These are phyloP conservation scores for Ettlia oleoabundans DNA, from an alignment of 139 green algal genomes.

Conservation along the genomic window DNA sequence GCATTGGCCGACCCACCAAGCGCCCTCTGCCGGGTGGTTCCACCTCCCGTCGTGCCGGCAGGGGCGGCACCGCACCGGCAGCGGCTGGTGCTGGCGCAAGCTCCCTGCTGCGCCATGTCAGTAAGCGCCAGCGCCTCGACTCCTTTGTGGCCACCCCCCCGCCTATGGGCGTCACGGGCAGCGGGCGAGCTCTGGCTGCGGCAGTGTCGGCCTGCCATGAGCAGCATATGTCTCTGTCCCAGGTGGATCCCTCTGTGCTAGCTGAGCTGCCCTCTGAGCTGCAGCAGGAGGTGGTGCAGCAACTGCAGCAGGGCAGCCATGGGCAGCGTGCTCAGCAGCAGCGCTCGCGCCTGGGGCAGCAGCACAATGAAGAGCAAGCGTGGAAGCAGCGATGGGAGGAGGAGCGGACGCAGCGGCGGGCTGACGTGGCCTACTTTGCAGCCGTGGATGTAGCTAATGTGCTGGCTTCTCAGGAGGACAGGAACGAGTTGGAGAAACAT, in stretches of 20 bases:
- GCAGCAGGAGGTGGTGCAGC: conserved; percentile 39
- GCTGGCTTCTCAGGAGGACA: too few relatives aligned
- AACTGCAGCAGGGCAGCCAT: conserved; percentile 21
- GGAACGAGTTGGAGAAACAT: too few relatives aligned
- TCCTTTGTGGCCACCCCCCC: neutral
- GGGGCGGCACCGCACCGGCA: neutral
- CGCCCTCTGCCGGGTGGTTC: neutral
- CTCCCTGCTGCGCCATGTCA: neutral
- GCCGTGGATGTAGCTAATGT: neutral
- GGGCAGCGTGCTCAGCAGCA: neutral
- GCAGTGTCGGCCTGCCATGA: neutral
- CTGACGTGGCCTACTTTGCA: too few relatives aligned
- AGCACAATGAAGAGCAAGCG: neutral
- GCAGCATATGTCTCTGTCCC: conserved; percentile 5
- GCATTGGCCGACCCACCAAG: conserved; percentile 2
- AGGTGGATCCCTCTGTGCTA: conserved; percentile 49
- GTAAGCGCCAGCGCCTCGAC: conserved; percentile 21
- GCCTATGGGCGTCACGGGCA: neutral
- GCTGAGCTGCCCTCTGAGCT: conserved; percentile 46
- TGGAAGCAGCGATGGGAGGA: conserved; percentile 4
- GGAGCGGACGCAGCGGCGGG: conserved; percentile 6
- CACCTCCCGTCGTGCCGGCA: neutral
- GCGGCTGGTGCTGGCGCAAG: neutral
- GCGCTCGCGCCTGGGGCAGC: conserved; percentile 3
- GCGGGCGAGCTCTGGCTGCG: neutral